phyloP scores from a whole-genome alignment of 345 rosid genomes.

The Syzygium oleosum region DNA sequence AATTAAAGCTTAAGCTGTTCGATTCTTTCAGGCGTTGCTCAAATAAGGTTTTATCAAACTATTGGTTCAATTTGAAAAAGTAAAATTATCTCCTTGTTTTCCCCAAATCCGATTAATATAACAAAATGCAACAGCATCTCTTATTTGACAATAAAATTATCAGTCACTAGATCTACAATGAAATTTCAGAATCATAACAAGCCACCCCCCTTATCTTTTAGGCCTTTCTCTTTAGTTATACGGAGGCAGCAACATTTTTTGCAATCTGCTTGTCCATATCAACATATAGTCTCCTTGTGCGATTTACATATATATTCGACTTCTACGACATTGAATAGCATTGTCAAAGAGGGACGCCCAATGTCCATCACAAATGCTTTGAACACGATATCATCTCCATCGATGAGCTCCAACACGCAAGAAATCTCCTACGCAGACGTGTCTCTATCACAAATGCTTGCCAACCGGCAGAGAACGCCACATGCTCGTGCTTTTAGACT shows the following conservation, averaged over 20 bases:
- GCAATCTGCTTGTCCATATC: not conserved
- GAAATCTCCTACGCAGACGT: no score
- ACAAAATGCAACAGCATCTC: not conserved
- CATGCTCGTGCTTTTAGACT: no score
- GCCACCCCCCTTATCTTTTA: not conserved
- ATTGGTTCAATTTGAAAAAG: not conserved
- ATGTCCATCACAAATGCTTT: no score
- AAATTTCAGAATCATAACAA: no score
- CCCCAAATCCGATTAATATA: not conserved
- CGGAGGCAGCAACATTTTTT: not conserved
- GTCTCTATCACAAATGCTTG: no score
- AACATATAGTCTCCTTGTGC: not conserved
- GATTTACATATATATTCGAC: not conserved
- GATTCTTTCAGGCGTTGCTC: not conserved
- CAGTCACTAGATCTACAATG: not conserved
- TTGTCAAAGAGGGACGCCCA: not conserved
- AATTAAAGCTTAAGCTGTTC: not conserved
- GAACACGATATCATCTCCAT: no score
- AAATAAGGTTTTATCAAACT: not conserved
- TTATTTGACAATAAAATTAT: no score
- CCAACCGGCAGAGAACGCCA: no score
- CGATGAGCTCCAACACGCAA: no score
- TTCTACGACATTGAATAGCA: fast-evolving
- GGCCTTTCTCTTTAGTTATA: not conserved
- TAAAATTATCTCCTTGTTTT: fast-evolving